These are phyloP conservation scores for Anthoceros angustus DNA, from an alignment of 225 moss, liverwort and hornwort species.

Conservation along the genomic window DNA sequence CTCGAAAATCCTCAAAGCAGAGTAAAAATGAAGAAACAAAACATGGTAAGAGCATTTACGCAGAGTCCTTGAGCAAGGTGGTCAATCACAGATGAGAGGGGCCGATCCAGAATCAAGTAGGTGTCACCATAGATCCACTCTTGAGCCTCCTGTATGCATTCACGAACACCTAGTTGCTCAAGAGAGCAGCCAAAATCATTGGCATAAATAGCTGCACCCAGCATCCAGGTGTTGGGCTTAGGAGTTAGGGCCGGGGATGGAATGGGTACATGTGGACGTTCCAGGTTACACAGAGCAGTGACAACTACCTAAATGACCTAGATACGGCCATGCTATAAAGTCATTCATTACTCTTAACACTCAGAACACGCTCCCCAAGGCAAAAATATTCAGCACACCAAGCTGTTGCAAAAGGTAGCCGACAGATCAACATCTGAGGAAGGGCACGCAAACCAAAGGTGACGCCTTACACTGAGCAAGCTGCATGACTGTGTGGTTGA, in stretches of 20 bases:
- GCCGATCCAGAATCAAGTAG: constrained; percentile 81
- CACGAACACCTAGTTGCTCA: constrained; percentile 70
- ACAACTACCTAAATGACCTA: no score
- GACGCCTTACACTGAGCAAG: constrained; percentile 55
- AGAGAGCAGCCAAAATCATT: constrained; percentile 96
- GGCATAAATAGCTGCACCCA: constrained; percentile 64
- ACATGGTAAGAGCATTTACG: constrained; percentile 19
- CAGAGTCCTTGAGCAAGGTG: constrained; percentile 45
- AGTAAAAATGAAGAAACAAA: neutral
- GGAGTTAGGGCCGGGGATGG: no score
- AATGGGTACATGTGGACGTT: no score
- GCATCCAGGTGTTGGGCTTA: no score
- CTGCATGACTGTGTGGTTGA: constrained; percentile 31
- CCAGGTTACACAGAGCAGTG: neutral
- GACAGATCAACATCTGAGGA: neutral
- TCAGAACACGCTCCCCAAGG: no score
- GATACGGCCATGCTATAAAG: neutral
- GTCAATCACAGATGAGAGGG: constrained; percentile 58
- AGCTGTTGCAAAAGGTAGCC: no score
- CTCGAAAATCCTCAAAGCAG: neutral
- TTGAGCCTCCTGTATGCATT: constrained; percentile 73
- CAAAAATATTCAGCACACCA: no score
- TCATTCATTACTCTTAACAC: no score
- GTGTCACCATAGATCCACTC: constrained; percentile 80
- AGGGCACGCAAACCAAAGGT: neutral